Evolutionary conservation across 306 rosid genomes (phyloP).

Genomic region (Prunus mira): DNA sequence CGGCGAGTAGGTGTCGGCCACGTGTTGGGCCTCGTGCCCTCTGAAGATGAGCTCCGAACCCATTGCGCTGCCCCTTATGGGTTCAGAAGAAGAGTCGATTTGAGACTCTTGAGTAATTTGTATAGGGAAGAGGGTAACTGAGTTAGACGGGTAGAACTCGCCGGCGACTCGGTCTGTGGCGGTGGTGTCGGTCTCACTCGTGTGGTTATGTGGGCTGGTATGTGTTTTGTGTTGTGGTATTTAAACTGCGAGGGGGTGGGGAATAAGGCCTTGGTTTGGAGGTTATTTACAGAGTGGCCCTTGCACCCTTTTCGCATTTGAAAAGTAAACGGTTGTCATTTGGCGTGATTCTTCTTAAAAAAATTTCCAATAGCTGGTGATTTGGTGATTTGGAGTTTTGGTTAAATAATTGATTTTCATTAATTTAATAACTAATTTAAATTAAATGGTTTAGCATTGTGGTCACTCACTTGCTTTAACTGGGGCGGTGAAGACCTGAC

Average conservation of each 20-base stretch:
- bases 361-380: neutral
- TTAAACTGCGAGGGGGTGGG: conserved; percentile 10
- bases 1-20: conserved; percentile 59
- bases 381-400: neutral
- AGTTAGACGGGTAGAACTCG: conserved; percentile 12
- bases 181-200: neutral
- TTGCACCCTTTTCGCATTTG: neutral
- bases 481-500: neutral
- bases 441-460: neutral
- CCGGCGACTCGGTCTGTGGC: neutral
- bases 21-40: conserved; percentile 69
- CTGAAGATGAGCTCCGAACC: conserved; percentile 72
- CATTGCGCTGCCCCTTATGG: conserved; percentile 9
- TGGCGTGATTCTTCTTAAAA: neutral
- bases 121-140: neutral
- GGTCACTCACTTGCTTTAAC: neutral
- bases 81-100: neutral
- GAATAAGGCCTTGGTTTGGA: neutral
- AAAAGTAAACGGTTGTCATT: conserved; percentile 26
- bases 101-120: neutral
- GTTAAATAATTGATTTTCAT: neutral
- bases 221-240: neutral
- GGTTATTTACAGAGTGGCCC: conserved; percentile 32
- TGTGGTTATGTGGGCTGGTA: neutral
- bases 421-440: neutral